Evolutionary conservation across 1,284 basidiomycete species (phyloP).

Genomic region (Rhizopogon parksii): DNA sequence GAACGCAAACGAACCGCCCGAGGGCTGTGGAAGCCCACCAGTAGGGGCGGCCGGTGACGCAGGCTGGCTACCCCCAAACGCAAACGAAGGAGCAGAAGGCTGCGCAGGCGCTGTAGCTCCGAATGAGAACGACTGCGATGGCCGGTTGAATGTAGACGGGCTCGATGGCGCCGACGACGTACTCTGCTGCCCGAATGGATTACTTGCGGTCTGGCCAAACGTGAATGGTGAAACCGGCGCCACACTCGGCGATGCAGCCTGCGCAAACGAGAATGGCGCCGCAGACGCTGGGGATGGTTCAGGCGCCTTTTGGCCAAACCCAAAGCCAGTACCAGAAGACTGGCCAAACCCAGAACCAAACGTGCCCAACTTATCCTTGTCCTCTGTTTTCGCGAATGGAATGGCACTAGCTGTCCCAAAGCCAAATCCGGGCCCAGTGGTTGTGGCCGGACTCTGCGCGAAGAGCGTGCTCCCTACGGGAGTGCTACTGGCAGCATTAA

Average conservation of each 20-base stretch:
- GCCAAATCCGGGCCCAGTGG: conserved; percentile 25
- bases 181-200: conserved; percentile 37
- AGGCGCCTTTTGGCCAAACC: conserved; percentile 29
- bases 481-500: conserved; percentile 26
- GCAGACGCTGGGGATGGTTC: conserved; percentile 32
- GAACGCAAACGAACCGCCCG: conserved; percentile 35
- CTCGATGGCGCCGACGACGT: conserved; percentile 44
- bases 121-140: conserved; percentile 30
- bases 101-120: conserved; percentile 28
- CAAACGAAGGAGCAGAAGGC: conserved; percentile 20
- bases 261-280: conserved; percentile 40
- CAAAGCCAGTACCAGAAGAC: conserved; percentile 24
- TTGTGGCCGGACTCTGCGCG: conserved; percentile 27
- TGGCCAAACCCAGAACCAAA: conserved; percentile 27
- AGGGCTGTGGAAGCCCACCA: conserved; percentile 29
- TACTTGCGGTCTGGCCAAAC: conserved; percentile 38
- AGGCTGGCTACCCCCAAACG: conserved; percentile 41
- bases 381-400: conserved; percentile 28
- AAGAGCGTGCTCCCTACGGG: conserved; percentile 34
- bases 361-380: conserved; percentile 23
- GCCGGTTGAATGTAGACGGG: conserved; percentile 40
- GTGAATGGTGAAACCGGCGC: conserved; percentile 36
- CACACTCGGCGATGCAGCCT: conserved; percentile 29
- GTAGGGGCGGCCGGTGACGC: conserved; percentile 45
- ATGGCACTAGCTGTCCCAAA: conserved; percentile 22